Base-by-base conservation (phyloP, 495 filamentous ascomycete species). In the Lophiostoma macrostomum region DNA sequence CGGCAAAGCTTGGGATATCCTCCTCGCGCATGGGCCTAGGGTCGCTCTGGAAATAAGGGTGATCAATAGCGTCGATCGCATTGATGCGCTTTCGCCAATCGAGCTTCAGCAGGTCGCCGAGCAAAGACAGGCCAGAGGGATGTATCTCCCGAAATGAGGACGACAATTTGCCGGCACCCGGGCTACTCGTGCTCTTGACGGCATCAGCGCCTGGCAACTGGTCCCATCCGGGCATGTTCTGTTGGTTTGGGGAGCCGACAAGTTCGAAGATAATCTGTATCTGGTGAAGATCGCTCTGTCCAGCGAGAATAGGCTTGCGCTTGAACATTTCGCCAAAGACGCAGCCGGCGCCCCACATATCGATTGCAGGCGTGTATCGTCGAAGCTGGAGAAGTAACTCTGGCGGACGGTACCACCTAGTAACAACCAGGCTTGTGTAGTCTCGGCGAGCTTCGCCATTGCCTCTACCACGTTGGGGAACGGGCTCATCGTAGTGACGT, bases 301-400 rank as follows among this genome's bases (percentile, higher is more conserved):
- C 93, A 2, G 88, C 81, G 20, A 99, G 79, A 38, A 99, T 96
- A 0, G 93, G 93, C 65, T 89, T 95, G 41, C 90, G 82, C 60
- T 88, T 83, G 53, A 97, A 87, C 93, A 99, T 99, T 69, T 99
- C 93, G 25, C 90, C 93, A 67, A 99, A 96, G 10, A 99, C 90
- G 66, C 93, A 96, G 24, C 88, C 91, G 61, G 95, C 91, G 64
- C 93, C 93, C 93, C 93, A 99, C 76, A 97, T 79, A 70, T 99
- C 93, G 67, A 99, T 95, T 3, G 93, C 90, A 19, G 93, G 87
- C 27, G 93, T 99, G 66, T 99, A 99, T 50, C 76, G 77, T 54
- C 86, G 84, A 10, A 97, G 77, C 39, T 89, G 84, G 29, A 99
- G 75, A 19, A 99, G 75, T 7, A 99, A 76, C 74, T 99, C 93